A percentile compares a stretch with the other conserved stretches of the same genome.
These are phyloP conservation scores for Funneliformis mosseae DNA, from an alignment of 192 early-diverging fungal species.

Conservation along the genomic window DNA sequence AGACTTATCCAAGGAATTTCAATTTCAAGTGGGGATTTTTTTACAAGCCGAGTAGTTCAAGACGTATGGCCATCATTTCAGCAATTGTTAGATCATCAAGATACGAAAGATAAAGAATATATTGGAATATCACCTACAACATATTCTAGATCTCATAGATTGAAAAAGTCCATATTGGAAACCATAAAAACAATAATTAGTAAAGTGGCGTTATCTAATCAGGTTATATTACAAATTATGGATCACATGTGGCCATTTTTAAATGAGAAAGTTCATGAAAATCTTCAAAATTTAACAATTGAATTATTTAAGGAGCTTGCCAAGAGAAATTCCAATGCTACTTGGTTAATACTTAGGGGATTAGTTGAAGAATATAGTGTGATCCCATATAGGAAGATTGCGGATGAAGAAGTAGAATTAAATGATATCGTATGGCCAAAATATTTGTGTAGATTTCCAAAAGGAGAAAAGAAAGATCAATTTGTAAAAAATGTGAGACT, in stretches of 20 bases:
- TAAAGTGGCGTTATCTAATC: background rate
- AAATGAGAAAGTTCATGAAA: constrained; percentile 17
- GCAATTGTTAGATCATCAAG: constrained; percentile 28
- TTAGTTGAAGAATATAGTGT: constrained; percentile 14
- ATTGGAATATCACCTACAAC: background rate
- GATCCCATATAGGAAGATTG: background rate
- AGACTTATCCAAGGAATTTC: constrained; percentile 41
- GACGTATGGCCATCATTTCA: constrained; percentile 50
- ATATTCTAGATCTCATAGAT: constrained; percentile 7
- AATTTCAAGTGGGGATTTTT: constrained; percentile 42
- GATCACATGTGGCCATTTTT: constrained; percentile 13
- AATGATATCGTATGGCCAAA: constrained; percentile 24
- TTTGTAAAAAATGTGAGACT: background rate
- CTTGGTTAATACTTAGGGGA: constrained; percentile 13
- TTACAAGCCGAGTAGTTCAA: constrained; percentile 39
- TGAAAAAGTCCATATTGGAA: constrained; percentile 14
- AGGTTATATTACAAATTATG: constrained; percentile 23
- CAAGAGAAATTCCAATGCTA: background rate
- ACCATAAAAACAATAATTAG: constrained; percentile 17
- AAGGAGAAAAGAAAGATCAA: constrained; percentile 10
- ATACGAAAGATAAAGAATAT: constrained; percentile 16
- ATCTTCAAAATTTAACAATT: constrained; percentile 3
- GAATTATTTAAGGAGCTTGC: constrained; percentile 14
- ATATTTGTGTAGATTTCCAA: constrained; percentile 15
- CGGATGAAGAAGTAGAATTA: background rate